Evolutionary conservation across 2,329 filamentous ascomycete species (phyloP), one percentile per base, ranked within the genome.

Genomic region (Passalora sequoiae): DNA sequence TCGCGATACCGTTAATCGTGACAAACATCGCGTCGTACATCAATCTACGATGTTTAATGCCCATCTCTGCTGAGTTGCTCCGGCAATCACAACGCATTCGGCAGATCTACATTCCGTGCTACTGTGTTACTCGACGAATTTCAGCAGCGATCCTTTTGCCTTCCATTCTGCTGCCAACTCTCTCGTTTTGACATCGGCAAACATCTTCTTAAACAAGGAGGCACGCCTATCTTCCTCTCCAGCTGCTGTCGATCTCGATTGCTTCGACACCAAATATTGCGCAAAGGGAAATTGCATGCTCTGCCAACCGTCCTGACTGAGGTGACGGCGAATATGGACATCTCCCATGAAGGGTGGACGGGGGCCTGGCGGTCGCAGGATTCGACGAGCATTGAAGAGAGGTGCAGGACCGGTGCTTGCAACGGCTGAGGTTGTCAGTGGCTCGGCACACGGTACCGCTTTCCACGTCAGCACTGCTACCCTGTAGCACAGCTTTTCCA

Each of bases 401-500:
- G 20, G 21, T 16, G 7, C 22, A 8, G 16, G 25, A 28, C 12
- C 21, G 17, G 13, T 25, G 19, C 17, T 17, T 10, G 13, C 12
- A 19, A 6, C 13, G 3, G 22, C 9, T 7, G 19, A 9, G 10
- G 13, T 13, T 16, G 27, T 31, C 4, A n/a, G 35, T 31, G 27
- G 19, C 5, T 15, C 25, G 15, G 29, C 33, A 6, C 35, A 21
- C 15, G 28, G 38, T 13, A 24, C 16, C 3, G 46, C 20, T 40
- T 41, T 47, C 58, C 58, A 76, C 0, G 58, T 62, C 3, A 75
- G 58, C 0, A 66, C 61, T 2, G 60, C 60, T 24, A 75, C 56
- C 48, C 72, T 68, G 44, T 73, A 75, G 16, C 72, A 64, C 6
- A 76, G 60, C 12, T 54, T 55, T 0, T 60, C 57, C 13, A 59